phyloP scores from a whole-genome alignment of 345 rosid species.

The Dimocarpus longan region DNA sequence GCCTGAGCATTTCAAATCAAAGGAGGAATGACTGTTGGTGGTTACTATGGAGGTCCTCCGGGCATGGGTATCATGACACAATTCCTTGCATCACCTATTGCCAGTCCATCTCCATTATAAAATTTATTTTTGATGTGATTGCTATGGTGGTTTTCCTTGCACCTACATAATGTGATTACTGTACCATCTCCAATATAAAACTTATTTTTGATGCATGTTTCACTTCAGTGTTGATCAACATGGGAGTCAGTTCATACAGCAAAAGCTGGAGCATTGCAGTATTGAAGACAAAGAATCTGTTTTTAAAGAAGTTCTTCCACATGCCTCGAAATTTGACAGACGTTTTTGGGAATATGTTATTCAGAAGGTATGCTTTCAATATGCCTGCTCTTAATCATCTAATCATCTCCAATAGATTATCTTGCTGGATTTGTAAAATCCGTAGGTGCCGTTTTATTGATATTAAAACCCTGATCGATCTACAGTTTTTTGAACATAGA shows the following conservation, averaged over 20 bases:
- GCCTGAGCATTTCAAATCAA: slow-evolving; percentile 49
- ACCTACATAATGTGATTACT: slow-evolving; percentile 1
- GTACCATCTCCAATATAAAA: slow-evolving; percentile 6
- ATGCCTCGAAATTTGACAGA: slow-evolving; percentile 92
- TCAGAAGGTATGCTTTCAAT: slow-evolving; percentile 66
- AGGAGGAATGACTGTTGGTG: slow-evolving; percentile 43
- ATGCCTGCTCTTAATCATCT: neutral
- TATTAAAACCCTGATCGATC: slow-evolving; percentile 22
- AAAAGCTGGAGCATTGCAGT: slow-evolving; percentile 84
- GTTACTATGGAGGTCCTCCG: slow-evolving; percentile 52
- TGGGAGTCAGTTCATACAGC: slow-evolving; percentile 99
- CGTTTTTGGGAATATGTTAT: slow-evolving; percentile 97
- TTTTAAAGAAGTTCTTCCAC: slow-evolving; percentile 86
- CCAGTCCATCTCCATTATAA: too few species aligned
- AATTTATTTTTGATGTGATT: too few species aligned
- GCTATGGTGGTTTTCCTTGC: slow-evolving; percentile 25
- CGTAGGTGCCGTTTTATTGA: slow-evolving; percentile 1
- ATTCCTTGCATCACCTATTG: slow-evolving; percentile 64
- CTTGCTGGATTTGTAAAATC: neutral
- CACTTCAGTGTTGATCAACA: slow-evolving; percentile 90
- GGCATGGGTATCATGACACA: slow-evolving; percentile 67
- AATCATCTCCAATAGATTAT: slow-evolving; percentile 7
- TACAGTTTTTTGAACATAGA: slow-evolving; percentile 93
- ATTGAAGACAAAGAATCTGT: slow-evolving; percentile 80
- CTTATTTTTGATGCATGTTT: slow-evolving; percentile 22